Base-by-base conservation (phyloP, 2,329 filamentous ascomycete species). In the Arthrobotrys sinensis region DNA sequence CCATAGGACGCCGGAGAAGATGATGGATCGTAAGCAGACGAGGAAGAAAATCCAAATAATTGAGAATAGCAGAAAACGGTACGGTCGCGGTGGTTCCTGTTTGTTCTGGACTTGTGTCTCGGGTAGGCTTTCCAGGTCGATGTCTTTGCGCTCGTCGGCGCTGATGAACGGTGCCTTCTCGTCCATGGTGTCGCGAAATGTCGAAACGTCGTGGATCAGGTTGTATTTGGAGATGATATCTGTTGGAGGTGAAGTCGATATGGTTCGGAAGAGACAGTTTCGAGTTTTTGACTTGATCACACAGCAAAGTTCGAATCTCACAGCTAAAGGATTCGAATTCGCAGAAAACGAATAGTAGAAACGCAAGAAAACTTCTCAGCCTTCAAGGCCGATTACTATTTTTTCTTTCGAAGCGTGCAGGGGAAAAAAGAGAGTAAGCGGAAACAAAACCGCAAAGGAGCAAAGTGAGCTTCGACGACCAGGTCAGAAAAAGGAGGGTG, bases 51-150 rank as follows among this genome's bases (percentile, higher is more conserved):
- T 4, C 55, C 34, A 60, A 8, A 40, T 45, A n/a, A 69, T 50
- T 62, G 57, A 11, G 16, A 55, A 36, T 34, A 71, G 38, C 12
- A 36, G 6, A 8, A 53, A 24, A 34, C 52, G 52, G 45, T 53
- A 12, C 11, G 45, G 55, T 34, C 62, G 67, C 11, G 52, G 21
- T 19, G 62, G 52, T 14, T 32, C 40, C 8, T 65, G 60, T 45
- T 63, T 53, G 69, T 53, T 63, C 10, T 46, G 66, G n/a, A n/a
- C 1, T 28, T 69, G 21, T 12, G 36, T 19, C 34, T 77, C 57
- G 67, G 73, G 75, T 32, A 72, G 53, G 14, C 45, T 21, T 67
- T 78, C 75, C 24, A 78, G 36, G 48, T 78, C 75, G 67, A 68
- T 60, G 57, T 62, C 55, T 10, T 70, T 62, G 32, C 60, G 55